Base-by-base conservation (phyloP, 495 filamentous ascomycete genomes). In the Lasiosphaeria hispida region DNA sequence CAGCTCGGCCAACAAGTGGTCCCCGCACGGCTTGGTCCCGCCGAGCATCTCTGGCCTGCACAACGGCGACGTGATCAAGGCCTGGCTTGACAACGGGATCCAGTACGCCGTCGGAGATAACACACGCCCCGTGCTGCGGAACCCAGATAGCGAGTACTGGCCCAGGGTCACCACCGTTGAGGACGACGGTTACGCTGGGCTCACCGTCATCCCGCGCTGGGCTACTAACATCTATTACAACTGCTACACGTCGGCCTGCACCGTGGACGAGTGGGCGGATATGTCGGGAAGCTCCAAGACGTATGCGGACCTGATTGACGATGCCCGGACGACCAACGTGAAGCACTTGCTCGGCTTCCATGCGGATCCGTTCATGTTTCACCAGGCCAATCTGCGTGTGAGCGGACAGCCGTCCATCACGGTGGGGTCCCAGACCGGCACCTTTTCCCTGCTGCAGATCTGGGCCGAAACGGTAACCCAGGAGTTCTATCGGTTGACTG, bases 181-280 rank as follows among this genome's bases (percentile, higher is more conserved):
- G n/a, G 55, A 47, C 7, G 77, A 84, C 57, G 82, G 82, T 4
- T 82, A 78, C 59, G 76, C 60, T 30, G 82, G 82, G 8, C 70
- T 83, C 48, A 77, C 78, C 58, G 73, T 85, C 45, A 78, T 80
- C 66, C 80, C 80, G 30, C 79, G 83, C 40, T 86, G 79, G 77
- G 77, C 83, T 7, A 79, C 81, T 7, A 76, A 73, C 23, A 84
- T 85, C 63, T 85, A 82, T 69, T 85, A 82, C 72, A 82, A 85
- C 70, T 86, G 83, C 65, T 72, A 82, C 57, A 72, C 71, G 47
- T 72, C 80, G 0, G 72, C 62, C 11, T 86, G 83, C 59, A 83
- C 79, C 1, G 49, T 77, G 8, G 57, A 71, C 38, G 80, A 86
- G 63, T 86, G 83, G 83, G 79, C 81, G 43, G 72, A 76, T 49